Conservation (phyloP, 148 eudicot genomes). For the Spergularia bocconei region DNA sequence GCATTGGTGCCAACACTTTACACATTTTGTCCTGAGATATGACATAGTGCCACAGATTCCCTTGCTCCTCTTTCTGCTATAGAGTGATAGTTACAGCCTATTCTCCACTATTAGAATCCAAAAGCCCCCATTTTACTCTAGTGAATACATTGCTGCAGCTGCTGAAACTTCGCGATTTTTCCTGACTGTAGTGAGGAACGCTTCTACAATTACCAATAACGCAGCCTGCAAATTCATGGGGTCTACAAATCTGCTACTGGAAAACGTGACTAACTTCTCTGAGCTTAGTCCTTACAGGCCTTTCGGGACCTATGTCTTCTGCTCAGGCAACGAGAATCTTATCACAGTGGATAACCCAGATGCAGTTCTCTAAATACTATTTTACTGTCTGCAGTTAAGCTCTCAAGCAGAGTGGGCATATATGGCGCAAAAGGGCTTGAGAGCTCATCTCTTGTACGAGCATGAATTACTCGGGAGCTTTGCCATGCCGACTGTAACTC, state of each 20-base stretch:
- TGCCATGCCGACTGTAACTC: constrained; percentile 45
- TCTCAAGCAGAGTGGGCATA: constrained; percentile 43
- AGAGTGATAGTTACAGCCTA: constrained; percentile 32
- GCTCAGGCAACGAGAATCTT: constrained; percentile 54
- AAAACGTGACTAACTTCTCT: constrained; percentile 45
- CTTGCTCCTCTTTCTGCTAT: constrained; percentile 56
- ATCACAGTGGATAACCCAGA: constrained; percentile 58
- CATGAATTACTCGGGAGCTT: constrained; percentile 42
- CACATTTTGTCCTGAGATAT: constrained; percentile 59
- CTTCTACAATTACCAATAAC: constrained; percentile 49
- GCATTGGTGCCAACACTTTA: constrained; percentile 65
- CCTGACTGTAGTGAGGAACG: constrained; percentile 49
- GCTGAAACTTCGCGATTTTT: constrained; percentile 35
- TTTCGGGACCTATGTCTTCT: constrained; percentile 68
- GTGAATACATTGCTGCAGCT: constrained; percentile 16
- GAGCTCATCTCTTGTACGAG: constrained; percentile 54
- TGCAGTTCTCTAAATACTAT: constrained; percentile 68
- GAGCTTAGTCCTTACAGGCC: constrained; percentile 87
- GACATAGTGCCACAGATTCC: constrained; percentile 70
- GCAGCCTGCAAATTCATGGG: constrained; percentile 77
- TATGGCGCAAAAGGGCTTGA: constrained; percentile 44
- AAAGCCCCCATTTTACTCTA: constrained; percentile 33
- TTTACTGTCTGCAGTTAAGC: constrained; percentile 56
- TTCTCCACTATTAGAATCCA: constrained; percentile 49
- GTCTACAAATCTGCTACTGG: constrained; percentile 55